Conservation (phyloP, 352 stramenopile species). For the Elongisporangium undulatum region DNA sequence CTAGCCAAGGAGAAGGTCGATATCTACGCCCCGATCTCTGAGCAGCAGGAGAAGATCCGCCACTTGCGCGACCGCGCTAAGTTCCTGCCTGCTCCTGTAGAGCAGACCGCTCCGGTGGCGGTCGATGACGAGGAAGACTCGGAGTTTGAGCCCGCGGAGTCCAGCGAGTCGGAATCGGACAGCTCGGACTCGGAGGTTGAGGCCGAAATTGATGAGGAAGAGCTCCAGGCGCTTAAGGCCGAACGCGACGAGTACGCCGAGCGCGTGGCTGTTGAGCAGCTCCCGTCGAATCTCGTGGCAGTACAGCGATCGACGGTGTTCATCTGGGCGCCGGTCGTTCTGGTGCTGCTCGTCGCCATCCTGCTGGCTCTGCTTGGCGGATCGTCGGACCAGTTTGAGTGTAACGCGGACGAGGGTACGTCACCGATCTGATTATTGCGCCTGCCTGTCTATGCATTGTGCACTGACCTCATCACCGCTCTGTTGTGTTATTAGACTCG, state of each 20-base stretch:
- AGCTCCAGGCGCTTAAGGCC: conserved; percentile 34
- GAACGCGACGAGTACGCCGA: conserved; percentile 35
- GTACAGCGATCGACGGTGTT: conserved; percentile 10
- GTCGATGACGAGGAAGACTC: conserved; percentile 57
- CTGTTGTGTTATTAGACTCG: not conserved
- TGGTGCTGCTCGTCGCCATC: conserved; percentile 36
- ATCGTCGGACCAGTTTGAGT: not conserved
- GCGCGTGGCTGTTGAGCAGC: conserved; percentile 13
- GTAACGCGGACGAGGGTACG: conserved; percentile 27
- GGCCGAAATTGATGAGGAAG: conserved; percentile 39
- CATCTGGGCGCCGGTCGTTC: conserved; percentile 28
- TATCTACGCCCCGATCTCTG: conserved; percentile 65
- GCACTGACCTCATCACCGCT: not conserved
- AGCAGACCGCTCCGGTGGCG: conserved; percentile 10
- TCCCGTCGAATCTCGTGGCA: conserved; percentile 19
- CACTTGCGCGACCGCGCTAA: conserved; percentile 50
- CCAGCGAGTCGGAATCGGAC: conserved; percentile 24
- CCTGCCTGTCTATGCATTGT: not conserved
- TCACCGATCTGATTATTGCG: conserved; percentile 2
- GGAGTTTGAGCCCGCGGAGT: conserved; percentile 41
- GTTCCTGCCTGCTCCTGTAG: conserved; percentile 23
- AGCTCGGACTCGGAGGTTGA: conserved; percentile 34
- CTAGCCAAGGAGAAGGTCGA: conserved; percentile 67
- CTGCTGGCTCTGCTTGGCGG: conserved; percentile 20
- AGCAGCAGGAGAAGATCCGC: conserved; percentile 63